Percentiles rank a stretch among this genome's conserved stretches.
phyloP scores from a whole-genome alignment of 2,329 filamentous ascomycete species.

The Colletotrichum camelliae region DNA sequence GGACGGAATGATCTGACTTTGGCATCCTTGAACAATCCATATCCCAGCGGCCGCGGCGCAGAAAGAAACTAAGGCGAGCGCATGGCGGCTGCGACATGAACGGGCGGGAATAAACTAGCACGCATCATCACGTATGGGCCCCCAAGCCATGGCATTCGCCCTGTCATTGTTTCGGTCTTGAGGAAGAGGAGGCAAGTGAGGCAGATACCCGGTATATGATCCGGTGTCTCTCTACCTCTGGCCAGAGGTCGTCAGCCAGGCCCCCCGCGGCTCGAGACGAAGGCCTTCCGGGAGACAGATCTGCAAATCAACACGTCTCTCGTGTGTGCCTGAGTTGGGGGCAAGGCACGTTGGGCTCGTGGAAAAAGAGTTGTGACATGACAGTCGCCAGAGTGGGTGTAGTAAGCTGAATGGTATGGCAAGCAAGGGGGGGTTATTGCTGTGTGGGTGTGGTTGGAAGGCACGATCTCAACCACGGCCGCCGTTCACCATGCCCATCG shows the following conservation, averaged over 20 bases:
- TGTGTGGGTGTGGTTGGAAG: neutral
- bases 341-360: neutral
- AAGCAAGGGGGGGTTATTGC: neutral
- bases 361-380: neutral
- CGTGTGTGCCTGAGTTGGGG: neutral
- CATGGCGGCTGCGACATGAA: neutral
- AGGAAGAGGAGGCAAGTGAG: neutral
- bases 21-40: neutral
- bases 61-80: neutral
- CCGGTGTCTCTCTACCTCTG: neutral
- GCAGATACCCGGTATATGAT: neutral
- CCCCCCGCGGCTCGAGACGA: neutral
- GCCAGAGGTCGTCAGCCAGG: neutral
- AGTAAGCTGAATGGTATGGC: neutral
- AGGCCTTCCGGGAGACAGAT: neutral
- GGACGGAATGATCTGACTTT: neutral
- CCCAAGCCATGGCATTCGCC: neutral
- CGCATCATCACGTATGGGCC: neutral
- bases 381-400: neutral
- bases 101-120: neutral
- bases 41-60: neutral
- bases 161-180: neutral
- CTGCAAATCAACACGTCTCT: neutral
- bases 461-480: neutral
- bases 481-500: neutral